Base-by-base conservation (phyloP, 345 rosid genomes). In the Atalantia buxifolia region DNA sequence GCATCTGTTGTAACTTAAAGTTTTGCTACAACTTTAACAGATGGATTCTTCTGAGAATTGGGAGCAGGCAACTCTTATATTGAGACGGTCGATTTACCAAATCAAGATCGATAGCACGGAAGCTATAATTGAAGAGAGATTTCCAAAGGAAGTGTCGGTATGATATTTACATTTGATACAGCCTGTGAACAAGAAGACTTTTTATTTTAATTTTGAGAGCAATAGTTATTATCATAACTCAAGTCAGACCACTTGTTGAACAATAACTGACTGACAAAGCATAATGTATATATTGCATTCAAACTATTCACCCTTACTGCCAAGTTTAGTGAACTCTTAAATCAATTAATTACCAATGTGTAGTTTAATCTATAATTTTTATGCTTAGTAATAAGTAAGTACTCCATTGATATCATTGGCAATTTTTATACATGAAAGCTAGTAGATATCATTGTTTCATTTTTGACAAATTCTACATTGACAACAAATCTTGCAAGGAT, bases 1-100 rank as follows among this genome's bases (percentile, higher is more conserved):
- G 33, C 56, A 33, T 62, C 9, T 75, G 61, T 45, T 77, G 25
- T 62, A 57, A 75, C 10, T 33, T 30, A 22, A 36, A 19, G 18
- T 42, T 69, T 71, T 78, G 19, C 55, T 59, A 7, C 19, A 2
- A 24, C 64, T 75, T 72, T 19, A 24, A 81, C 84, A 93, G 97
- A 84, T 80, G 76, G 97, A 93, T 84, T 89, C 94, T 81, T 75
- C 94, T 42, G 98, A 95, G 77, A 90, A 84, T 42, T 95, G 98
- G 98, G 92, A 88, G 80, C 86, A 87, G 2, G 89, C 95, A 35
- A 84, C 86, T 36, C 79, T 93, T 38, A 77, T 68, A 28, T 83
- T 95, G 88, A 85, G 80, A 83, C 81, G 82, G 65, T 89, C 93
- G 13, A 81, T 86, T 83, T 95, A 88, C 86, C 95, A 92, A 81